These are phyloP conservation scores for Didymella pinodella DNA, from an alignment of 2,329 filamentous ascomycete genomes.

Conservation along the genomic window DNA sequence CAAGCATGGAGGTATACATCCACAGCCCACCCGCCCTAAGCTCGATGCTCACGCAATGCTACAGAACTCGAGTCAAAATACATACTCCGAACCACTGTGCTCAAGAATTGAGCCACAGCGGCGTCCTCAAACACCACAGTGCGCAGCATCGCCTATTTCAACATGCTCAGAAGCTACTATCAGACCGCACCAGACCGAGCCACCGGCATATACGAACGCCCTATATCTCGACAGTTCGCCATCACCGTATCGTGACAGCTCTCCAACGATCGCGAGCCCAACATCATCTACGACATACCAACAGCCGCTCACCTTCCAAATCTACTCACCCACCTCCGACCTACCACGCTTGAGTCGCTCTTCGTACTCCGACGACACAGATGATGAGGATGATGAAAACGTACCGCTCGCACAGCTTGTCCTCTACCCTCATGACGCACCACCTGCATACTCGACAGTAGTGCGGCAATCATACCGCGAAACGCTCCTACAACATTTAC, in stretches of 20 bases:
- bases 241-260: conserved; percentile 22
- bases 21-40: not conserved
- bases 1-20: conserved; percentile 16
- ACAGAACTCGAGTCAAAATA: not conserved
- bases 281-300: not conserved
- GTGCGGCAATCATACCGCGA: conserved; percentile 34
- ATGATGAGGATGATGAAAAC: conserved; percentile 25
- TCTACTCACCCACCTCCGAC: not conserved
- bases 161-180: not conserved
- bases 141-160: not conserved
- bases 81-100: not conserved
- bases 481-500: conserved; percentile 33
- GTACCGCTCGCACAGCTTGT: conserved; percentile 36
- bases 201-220: conserved; percentile 9
- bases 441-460: conserved; percentile 31
- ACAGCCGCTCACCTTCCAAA: not conserved
- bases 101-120: not conserved
- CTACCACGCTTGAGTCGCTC: not conserved
- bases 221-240: conserved; percentile 5
- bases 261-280: not conserved
- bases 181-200: conserved; percentile 2
- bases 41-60: conserved; percentile 4
- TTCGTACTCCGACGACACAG: conserved; percentile 1
- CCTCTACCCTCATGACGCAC: conserved; percentile 32
- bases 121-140: not conserved